Conservation (phyloP, 805 yeast species). For the Isabelozyma rhagii region DNA sequence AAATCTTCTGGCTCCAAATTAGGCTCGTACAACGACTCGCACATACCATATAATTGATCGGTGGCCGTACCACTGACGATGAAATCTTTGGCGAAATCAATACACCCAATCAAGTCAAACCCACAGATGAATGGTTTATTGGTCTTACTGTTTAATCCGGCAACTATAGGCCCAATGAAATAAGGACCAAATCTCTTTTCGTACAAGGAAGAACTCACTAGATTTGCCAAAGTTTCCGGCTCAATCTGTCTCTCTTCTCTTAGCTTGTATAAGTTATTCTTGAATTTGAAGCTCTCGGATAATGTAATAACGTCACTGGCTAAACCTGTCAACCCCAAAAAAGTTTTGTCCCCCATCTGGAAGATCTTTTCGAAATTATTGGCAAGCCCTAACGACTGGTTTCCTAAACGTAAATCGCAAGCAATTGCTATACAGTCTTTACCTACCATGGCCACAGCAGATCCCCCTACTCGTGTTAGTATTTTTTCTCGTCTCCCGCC, state of each 20-base stretch:
- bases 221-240: constrained; percentile 89
- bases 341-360: constrained; percentile 74
- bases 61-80: constrained; percentile 94
- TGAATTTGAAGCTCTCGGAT: constrained; percentile 74
- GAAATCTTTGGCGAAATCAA: constrained; percentile 91
- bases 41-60: constrained; percentile 98
- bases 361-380: constrained; percentile 93
- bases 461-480: constrained; percentile 58
- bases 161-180: constrained; percentile 95
- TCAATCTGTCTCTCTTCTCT: constrained; percentile 90
- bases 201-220: constrained; percentile 85
- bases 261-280: constrained; percentile 84
- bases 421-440: constrained; percentile 98
- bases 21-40: constrained; percentile 95
- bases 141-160: constrained; percentile 84
- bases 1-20: constrained; percentile 90
- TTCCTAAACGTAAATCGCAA: constrained; percentile 89
- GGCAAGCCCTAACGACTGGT: constrained; percentile 87
- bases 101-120: constrained; percentile 94
- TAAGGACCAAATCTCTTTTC: constrained; percentile 94
- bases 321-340: constrained; percentile 89
- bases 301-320: constrained; percentile 92
- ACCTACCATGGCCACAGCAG: constrained; percentile 98
- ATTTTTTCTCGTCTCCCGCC: neutral
- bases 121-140: constrained; percentile 90